A percentile compares a stretch with the other conserved stretches of the same genome.
Conservation (phyloP, 257 asterid genomes). For the Nicotiana sylvestris region DNA sequence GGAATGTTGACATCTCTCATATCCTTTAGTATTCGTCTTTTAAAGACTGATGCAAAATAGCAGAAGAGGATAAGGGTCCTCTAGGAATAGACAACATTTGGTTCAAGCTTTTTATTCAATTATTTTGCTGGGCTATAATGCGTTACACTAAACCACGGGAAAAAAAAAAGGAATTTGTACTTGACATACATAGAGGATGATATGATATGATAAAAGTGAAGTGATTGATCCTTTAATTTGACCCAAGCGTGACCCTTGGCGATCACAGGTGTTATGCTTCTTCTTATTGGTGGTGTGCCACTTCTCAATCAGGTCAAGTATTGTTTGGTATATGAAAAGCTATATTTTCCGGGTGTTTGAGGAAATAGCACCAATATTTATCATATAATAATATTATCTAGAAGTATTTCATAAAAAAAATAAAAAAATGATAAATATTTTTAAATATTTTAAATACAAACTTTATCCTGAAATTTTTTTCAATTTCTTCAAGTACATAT, state of each 20-base stretch:
- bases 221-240: neutral
- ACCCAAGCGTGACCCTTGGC: slow-evolving; percentile 5
- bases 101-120: neutral
- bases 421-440: no score
- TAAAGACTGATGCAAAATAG: neutral
- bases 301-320: neutral
- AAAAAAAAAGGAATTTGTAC: neutral
- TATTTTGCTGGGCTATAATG: neutral
- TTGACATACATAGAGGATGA: neutral
- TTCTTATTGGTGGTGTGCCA: neutral
- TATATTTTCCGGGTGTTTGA: no score
- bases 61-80: slow-evolving; percentile 4
- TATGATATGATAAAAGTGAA: neutral
- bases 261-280: neutral
- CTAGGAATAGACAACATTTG: slow-evolving; percentile 12
- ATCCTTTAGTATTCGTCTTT: neutral
- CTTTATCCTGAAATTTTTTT: no score
- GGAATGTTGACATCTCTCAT: neutral
- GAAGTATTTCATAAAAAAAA: no score
- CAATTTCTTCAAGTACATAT: no score
- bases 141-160: neutral
- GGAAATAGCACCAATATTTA: no score
- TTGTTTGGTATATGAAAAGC: no score
- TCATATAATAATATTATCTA: no score
- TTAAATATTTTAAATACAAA: no score